Conservation (phyloP, 257 asterid species). For the Agastache rugosa region DNA sequence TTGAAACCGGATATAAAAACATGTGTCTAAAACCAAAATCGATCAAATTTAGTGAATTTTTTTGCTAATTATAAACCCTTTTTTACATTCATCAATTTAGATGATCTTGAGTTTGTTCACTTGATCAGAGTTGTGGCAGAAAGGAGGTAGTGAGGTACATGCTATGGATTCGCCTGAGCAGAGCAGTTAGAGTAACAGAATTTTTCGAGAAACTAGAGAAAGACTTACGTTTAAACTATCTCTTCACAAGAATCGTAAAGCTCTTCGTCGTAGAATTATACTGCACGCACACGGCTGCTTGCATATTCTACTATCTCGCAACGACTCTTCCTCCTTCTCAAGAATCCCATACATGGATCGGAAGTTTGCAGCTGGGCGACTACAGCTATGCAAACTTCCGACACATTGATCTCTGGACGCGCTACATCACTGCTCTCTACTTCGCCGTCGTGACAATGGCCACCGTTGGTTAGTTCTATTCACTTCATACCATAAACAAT, state of each 20-base stretch:
- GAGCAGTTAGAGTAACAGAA: conserved; percentile 64
- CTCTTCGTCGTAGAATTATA: conserved; percentile 74
- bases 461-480: conserved; percentile 72
- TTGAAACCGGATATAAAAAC: too few species aligned
- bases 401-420: conserved; percentile 77
- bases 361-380: conserved; percentile 71
- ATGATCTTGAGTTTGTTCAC: too few species aligned
- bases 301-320: conserved; percentile 76
- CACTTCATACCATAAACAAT: too few species aligned
- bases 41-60: too few species aligned
- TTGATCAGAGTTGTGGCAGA: conserved; percentile 37
- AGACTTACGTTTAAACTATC: conserved; percentile 68
- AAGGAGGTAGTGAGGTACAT: conserved; percentile 66
- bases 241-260: conserved; percentile 68
- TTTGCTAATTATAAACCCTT: too few species aligned
- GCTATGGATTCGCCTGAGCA: conserved; percentile 76
- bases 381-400: conserved; percentile 60
- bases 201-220: conserved; percentile 70
- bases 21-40: too few species aligned
- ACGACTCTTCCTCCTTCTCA: conserved; percentile 74
- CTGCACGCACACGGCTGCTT: conserved; percentile 84
- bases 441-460: conserved; percentile 83
- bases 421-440: conserved; percentile 68
- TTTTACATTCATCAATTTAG: too few species aligned
- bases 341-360: conserved; percentile 83